These are phyloP conservation scores for Canariomyces notabilis DNA, from an alignment of 2,329 filamentous ascomycete species.

Conservation along the genomic window DNA sequence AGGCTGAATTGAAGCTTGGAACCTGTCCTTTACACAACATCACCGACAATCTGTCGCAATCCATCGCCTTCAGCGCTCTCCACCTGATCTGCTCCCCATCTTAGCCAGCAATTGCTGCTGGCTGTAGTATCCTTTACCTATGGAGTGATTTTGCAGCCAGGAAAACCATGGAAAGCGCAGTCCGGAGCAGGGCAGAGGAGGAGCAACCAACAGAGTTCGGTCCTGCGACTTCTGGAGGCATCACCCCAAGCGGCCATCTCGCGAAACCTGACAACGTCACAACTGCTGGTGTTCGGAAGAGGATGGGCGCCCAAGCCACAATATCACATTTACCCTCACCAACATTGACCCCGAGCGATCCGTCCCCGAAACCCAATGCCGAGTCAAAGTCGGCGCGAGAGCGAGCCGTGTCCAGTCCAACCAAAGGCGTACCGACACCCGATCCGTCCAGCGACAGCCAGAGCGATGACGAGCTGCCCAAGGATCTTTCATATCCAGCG, in stretches of 20 bases:
- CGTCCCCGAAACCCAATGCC: not conserved
- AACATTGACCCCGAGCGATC: slow-evolving; percentile 17
- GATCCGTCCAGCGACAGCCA: slow-evolving; percentile 25
- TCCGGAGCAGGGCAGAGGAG: not conserved
- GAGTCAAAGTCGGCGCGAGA: slow-evolving; percentile 6
- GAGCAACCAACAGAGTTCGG: not conserved
- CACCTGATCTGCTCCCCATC: too few species aligned
- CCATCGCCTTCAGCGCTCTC: too few species aligned
- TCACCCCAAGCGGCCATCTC: not conserved
- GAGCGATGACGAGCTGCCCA: slow-evolving; percentile 18
- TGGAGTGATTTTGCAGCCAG: too few species aligned
- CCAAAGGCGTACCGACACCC: slow-evolving; percentile 22
- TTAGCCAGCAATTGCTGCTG: not conserved
- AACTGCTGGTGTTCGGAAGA: not conserved
- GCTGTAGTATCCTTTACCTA: not conserved
- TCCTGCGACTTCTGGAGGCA: not conserved
- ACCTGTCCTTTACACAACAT: too few species aligned
- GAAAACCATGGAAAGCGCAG: slow-evolving; percentile 5
- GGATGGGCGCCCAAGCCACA: not conserved
- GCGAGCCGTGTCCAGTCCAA: slow-evolving; percentile 12
- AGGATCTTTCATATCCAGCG: slow-evolving; percentile 1
- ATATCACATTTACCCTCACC: slow-evolving; percentile 19
- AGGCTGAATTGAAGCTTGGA: too few species aligned
- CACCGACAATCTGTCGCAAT: too few species aligned
- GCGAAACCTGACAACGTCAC: not conserved